Evolutionary conservation across 1,284 basidiomycete species (phyloP).

Genomic region (Gymnopus androsaceus): DNA sequence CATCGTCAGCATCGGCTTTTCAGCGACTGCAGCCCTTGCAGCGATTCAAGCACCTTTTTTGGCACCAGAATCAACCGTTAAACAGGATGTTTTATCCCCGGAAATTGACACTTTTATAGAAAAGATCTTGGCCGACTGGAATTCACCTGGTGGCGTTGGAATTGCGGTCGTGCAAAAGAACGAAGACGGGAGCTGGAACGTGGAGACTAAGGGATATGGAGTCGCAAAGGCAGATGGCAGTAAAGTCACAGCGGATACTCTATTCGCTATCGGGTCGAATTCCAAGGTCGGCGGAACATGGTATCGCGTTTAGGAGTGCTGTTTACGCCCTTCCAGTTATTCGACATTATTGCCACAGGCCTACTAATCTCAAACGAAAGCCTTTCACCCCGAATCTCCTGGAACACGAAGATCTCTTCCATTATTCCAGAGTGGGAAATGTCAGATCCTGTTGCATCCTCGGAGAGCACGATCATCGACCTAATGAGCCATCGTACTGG

Average conservation of each 20-base stretch:
- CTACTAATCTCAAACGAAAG: slow-evolving; percentile 29
- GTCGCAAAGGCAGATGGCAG: slow-evolving; percentile 15
- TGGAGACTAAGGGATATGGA: slow-evolving; percentile 18
- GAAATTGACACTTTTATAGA: slow-evolving; percentile 22
- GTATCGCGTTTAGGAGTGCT: not conserved
- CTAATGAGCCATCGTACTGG: slow-evolving; percentile 31
- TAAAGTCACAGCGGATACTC: slow-evolving; percentile 13
- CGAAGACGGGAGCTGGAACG: slow-evolving; percentile 16
- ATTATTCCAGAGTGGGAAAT: slow-evolving; percentile 26
- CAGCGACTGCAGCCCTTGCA: not conserved
- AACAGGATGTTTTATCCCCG: slow-evolving; percentile 16
- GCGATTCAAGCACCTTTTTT: not conserved
- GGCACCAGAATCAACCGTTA: not conserved
- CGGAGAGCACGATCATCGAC: slow-evolving; percentile 26
- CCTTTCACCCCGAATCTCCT: slow-evolving; percentile 25
- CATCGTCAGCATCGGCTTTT: slow-evolving; percentile 20
- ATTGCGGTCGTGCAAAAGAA: slow-evolving; percentile 24
- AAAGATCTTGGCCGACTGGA: slow-evolving; percentile 21
- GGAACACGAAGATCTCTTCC: slow-evolving; percentile 26
- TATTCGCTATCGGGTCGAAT: slow-evolving; percentile 18
- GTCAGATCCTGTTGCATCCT: slow-evolving; percentile 22
- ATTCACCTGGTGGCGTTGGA: slow-evolving; percentile 24
- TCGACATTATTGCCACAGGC: slow-evolving; percentile 26
- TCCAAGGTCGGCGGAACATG: slow-evolving; percentile 5
- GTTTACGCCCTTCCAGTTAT: slow-evolving; percentile 21